These are phyloP conservation scores for Jimgerdemannia lactiflua DNA, from an alignment of 192 early-diverging fungal genomes.

Conservation along the genomic window DNA sequence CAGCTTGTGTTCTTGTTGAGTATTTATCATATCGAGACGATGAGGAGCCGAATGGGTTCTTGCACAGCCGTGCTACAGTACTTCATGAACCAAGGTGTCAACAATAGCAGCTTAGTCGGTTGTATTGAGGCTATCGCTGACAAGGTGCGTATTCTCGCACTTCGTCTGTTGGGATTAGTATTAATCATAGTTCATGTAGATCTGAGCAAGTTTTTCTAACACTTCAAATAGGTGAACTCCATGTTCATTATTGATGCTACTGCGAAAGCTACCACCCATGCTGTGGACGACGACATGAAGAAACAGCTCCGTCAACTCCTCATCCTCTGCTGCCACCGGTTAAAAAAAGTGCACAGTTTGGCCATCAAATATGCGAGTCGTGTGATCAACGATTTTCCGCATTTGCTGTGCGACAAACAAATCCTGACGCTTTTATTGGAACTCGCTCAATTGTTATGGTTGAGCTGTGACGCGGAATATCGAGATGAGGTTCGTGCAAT, in stretches of 20 bases:
- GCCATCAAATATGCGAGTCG: slow-evolving; percentile 60
- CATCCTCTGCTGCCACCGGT: slow-evolving; percentile 64
- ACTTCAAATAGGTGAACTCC: slow-evolving; percentile 27
- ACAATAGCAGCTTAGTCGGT: slow-evolving; percentile 65
- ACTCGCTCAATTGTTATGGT: slow-evolving; percentile 78
- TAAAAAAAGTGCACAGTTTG: slow-evolving; percentile 65
- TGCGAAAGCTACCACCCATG: slow-evolving; percentile 44
- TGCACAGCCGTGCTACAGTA: slow-evolving; percentile 76
- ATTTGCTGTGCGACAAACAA: slow-evolving; percentile 73
- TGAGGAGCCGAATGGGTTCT: slow-evolving; percentile 66
- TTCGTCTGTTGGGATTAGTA: too few relatives aligned
- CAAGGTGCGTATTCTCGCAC: slow-evolving; percentile 21
- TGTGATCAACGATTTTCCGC: slow-evolving; percentile 65
- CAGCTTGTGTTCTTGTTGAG: slow-evolving; percentile 80
- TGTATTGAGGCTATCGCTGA: slow-evolving; percentile 81
- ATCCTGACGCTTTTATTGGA: slow-evolving; percentile 76
- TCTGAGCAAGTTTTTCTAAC: neutral
- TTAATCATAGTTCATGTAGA: too few relatives aligned
- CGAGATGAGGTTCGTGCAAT: slow-evolving; percentile 52
- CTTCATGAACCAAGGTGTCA: slow-evolving; percentile 84
- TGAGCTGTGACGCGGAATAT: slow-evolving; percentile 72
- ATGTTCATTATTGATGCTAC: slow-evolving; percentile 51
- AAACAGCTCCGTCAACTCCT: slow-evolving; percentile 60
- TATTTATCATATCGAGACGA: slow-evolving; percentile 80
- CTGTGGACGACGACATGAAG: slow-evolving; percentile 44